These are phyloP conservation scores for Boletus coccyginus DNA, from an alignment of 768 basidiomycete genomes.

Conservation along the genomic window DNA sequence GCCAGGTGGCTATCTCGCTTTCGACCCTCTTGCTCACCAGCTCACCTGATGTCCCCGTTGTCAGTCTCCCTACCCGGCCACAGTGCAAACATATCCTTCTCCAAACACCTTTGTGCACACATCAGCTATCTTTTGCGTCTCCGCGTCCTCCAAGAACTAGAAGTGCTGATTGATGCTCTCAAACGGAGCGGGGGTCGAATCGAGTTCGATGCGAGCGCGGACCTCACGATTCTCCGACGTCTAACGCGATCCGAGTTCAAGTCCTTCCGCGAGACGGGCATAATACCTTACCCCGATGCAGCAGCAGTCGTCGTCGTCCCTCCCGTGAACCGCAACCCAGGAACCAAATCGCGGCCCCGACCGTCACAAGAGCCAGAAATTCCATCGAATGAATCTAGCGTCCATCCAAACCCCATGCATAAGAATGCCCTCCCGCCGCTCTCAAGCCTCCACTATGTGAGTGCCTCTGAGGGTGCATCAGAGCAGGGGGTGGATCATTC, in stretches of 20 bases:
- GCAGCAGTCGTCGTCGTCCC: conserved; percentile 70
- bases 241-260: conserved; percentile 64
- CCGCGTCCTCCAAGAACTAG: conserved; percentile 73
- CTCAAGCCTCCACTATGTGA: conserved; percentile 23
- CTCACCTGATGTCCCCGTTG: conserved; percentile 3
- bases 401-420: background rate
- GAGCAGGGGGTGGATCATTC: background rate
- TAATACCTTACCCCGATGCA: conserved; percentile 50
- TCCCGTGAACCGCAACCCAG: conserved; percentile 54
- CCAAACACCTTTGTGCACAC: conserved; percentile 50
- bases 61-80: conserved; percentile 26
- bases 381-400: conserved; percentile 9
- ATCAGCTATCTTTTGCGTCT: conserved; percentile 66
- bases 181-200: background rate
- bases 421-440: conserved; percentile 25
- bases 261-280: conserved; percentile 42
- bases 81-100: conserved; percentile 31
- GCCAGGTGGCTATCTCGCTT: conserved; percentile 32
- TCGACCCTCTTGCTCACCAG: background rate
- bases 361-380: conserved; percentile 38
- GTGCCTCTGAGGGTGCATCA: background rate
- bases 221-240: conserved; percentile 52
- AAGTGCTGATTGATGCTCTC: conserved; percentile 45
- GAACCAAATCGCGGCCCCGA: conserved; percentile 43
- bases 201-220: conserved; percentile 6